Percentiles rank a stretch among this genome's conserved stretches.
These are phyloP conservation scores for Penicillium sp. DNA, from an alignment of 2,329 filamentous ascomycete genomes.

Conservation along the genomic window DNA sequence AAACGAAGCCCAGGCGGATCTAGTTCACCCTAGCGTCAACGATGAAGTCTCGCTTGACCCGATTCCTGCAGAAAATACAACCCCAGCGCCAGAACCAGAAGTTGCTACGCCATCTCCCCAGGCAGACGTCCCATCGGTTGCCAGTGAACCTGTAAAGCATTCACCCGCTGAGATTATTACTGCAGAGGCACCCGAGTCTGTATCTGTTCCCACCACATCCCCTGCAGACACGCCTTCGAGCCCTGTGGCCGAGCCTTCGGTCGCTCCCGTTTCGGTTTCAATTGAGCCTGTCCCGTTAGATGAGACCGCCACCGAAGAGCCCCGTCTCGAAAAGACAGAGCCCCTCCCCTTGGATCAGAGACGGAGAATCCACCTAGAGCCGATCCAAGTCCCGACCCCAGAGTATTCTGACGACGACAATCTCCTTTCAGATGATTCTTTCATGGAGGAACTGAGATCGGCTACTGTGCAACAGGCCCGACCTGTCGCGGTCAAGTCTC, in stretches of 20 bases:
- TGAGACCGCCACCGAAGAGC: slow-evolving; percentile 24
- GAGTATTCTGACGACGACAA: slow-evolving; percentile 45
- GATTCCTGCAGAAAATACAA: slow-evolving; percentile 24
- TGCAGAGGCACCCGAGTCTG: slow-evolving; percentile 17
- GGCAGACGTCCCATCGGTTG: slow-evolving; percentile 14
- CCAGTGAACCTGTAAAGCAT: slow-evolving; percentile 19
- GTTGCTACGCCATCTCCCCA: slow-evolving; percentile 23
- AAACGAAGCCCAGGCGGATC: slow-evolving; percentile 30
- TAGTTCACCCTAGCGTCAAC: slow-evolving; percentile 32
- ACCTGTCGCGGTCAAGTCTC: slow-evolving; percentile 77
- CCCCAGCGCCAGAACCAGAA: slow-evolving; percentile 26
- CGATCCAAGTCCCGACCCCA: slow-evolving; percentile 49
- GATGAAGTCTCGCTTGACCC: slow-evolving; percentile 29
- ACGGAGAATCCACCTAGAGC: slow-evolving; percentile 46
- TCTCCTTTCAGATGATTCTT: slow-evolving; percentile 62
- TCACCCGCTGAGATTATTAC: slow-evolving; percentile 10
- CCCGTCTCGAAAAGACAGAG: slow-evolving; percentile 21
- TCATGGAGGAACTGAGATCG: slow-evolving; percentile 80
- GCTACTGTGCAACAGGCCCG: slow-evolving; percentile 82
- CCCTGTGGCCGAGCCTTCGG: slow-evolving; percentile 18
- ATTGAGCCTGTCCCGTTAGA: slow-evolving; percentile 21
- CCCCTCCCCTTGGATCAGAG: slow-evolving; percentile 31
- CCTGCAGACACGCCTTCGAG: slow-evolving; percentile 15
- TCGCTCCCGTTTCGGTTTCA: slow-evolving; percentile 19
- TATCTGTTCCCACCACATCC: slow-evolving; percentile 20